Evolutionary conservation across 192 early-diverging fungal species (phyloP), one percentile per base, ranked within the genome.

Genomic region (Cladochytrium replicatum): DNA sequence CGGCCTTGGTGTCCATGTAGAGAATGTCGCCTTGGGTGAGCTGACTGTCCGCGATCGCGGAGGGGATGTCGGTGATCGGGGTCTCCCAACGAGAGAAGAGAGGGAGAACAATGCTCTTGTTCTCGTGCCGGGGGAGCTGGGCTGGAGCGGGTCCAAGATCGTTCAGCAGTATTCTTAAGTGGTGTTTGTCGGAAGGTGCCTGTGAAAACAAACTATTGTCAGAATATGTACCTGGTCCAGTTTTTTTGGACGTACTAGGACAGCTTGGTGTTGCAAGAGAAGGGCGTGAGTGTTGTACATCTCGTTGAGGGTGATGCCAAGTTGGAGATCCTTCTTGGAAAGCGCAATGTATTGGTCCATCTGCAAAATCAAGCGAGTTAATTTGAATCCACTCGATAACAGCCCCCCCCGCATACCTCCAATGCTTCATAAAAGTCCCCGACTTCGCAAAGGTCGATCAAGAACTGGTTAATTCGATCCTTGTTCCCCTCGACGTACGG

Each of bases 271-370:
- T 58, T 91, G 84, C 6, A 81, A 55, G 53, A 96, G 66, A 26
- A 96, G 65, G 23, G 81, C 66, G 41, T 92, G 89, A 23, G 89
- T 96, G 59, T 88, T 91, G 66, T 87, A 89, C 50, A 96, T 85
- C 78, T 96, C 92, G 63, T 96, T 96, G 31, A 93, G 63, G 13
- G 88, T 86, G 42, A 96, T 93, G 61, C 85, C 81, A 6, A 96
- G 67, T 45, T 82, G 65, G 43, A 92, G 81, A 50, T 96, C 84
- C 58, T 88, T 91, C 58, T 92, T 93, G 2, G 90, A 93, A 42
- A 96, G 55, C 0, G 90, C 91, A 63, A 93, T 86, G 54, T 96
- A 93, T 67, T 96, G 92, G 65, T 96, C 92, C 92, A 96, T 96
- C 74, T 67, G 37, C 0, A 9, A n/a, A 27, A n/a, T n/a, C n/a